Evolutionary conservation across 768 basidiomycete species (phyloP).

Genomic region (Multifurca ochricompacta): DNA sequence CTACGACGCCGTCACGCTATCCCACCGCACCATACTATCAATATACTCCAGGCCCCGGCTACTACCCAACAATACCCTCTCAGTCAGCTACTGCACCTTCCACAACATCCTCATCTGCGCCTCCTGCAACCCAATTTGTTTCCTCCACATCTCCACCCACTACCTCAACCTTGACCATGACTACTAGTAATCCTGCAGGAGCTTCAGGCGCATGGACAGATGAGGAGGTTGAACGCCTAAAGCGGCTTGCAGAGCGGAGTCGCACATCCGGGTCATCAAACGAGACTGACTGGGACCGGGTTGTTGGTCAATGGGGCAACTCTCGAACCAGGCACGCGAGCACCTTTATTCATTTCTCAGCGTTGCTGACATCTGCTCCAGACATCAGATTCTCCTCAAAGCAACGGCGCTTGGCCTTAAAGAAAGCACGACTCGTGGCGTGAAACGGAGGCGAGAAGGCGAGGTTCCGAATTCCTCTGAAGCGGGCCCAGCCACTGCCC

Average conservation of each 20-base stretch:
- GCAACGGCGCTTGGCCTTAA: slow-evolving; percentile 74
- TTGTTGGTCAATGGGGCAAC: slow-evolving; percentile 66
- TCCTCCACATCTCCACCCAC: slow-evolving; percentile 2
- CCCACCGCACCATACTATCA: slow-evolving; percentile 60
- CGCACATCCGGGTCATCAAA: slow-evolving; percentile 33
- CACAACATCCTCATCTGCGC: slow-evolving; percentile 26
- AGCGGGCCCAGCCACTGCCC: slow-evolving; percentile 1
- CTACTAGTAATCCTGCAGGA: slow-evolving; percentile 28
- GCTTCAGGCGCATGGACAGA: slow-evolving; percentile 75
- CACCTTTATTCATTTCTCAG: neutral
- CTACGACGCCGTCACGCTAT: slow-evolving; percentile 36
- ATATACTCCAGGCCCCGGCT: slow-evolving; percentile 33
- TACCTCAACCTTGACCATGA: slow-evolving; percentile 17
- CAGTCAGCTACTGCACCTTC: slow-evolving; percentile 20
- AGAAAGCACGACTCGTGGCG: slow-evolving; percentile 58
- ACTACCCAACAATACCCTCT: slow-evolving; percentile 22
- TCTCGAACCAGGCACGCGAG: slow-evolving; percentile 56
- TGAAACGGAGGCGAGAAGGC: slow-evolving; percentile 49
- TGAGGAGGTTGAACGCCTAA: slow-evolving; percentile 64
- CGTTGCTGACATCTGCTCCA: slow-evolving; percentile 24
- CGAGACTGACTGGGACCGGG: slow-evolving; percentile 76
- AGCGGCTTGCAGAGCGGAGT: slow-evolving; percentile 62
- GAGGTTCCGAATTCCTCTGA: slow-evolving; percentile 7
- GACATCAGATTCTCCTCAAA: slow-evolving; percentile 78
- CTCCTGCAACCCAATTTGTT: slow-evolving; percentile 15